phyloP scores from a whole-genome alignment of 2,329 filamentous ascomycete species.

The Teratosphaeriaceae sp. region DNA sequence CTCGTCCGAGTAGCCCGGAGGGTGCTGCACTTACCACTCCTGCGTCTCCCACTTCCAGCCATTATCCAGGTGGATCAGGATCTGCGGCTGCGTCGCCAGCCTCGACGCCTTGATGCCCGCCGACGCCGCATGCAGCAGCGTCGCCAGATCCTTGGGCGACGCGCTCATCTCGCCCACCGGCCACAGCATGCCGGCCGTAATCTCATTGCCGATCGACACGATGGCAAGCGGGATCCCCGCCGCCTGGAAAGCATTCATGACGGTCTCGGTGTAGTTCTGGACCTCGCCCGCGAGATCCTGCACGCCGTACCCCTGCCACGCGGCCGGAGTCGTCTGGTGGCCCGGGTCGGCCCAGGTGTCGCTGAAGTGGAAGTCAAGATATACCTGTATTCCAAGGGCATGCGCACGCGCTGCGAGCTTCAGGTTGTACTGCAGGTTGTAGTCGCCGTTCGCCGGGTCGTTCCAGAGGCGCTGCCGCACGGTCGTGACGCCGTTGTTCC shows the following conservation, averaged over 20 bases:
- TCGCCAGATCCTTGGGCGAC: constrained; percentile 26
- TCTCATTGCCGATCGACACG: constrained; percentile 35
- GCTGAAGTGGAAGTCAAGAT: constrained; percentile 30
- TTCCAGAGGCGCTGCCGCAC: constrained; percentile 27
- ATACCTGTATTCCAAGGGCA: constrained; percentile 25
- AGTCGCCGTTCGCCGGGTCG: constrained; percentile 22
- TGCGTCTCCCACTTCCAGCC: constrained; percentile 26
- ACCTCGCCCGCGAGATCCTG: constrained; percentile 25
- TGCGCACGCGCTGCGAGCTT: constrained; percentile 28
- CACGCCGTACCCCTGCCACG: constrained; percentile 28
- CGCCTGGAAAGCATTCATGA: constrained; percentile 34
- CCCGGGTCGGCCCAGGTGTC: constrained; percentile 32
- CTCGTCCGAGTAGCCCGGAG: no score
- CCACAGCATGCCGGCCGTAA: constrained; percentile 31
- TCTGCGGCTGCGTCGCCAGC: constrained; percentile 19
- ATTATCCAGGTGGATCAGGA: constrained; percentile 29
- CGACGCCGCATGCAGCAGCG: constrained; percentile 25
- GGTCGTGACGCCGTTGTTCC: constrained; percentile 18
- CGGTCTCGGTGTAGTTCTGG: constrained; percentile 27
- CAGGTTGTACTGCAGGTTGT: constrained; percentile 29
- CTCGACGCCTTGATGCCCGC: constrained; percentile 24
- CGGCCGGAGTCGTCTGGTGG: constrained; percentile 25
- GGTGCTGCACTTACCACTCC: no score
- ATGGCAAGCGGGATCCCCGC: constrained; percentile 33
- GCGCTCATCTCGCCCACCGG: constrained; percentile 26